A percentile compares a stretch with the other conserved stretches of the same genome.
Evolutionary conservation across 2,329 filamentous ascomycete species (phyloP).

Genomic region (Aureobasidium vineae): DNA sequence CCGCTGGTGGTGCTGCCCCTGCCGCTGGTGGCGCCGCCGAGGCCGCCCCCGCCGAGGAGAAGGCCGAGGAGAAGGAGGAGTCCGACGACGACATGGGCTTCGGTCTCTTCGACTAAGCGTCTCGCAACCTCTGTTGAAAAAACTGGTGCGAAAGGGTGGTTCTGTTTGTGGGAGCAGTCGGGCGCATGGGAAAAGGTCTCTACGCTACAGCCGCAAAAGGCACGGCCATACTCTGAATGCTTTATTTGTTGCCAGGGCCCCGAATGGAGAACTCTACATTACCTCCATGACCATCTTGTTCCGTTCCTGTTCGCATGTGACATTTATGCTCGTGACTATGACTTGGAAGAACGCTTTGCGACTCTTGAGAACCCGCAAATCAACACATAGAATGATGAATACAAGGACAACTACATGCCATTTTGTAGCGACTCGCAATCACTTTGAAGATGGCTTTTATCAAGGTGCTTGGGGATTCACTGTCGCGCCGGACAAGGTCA

Average conservation of each 20-base stretch:
- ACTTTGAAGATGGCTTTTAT: not conserved
- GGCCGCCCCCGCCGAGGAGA: constrained; percentile 50
- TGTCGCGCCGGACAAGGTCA: not conserved
- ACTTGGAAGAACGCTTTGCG: not conserved
- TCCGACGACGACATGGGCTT: constrained; percentile 75
- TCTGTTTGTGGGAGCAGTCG: constrained; percentile 25
- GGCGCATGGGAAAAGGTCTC: constrained; percentile 23
- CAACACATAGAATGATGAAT: not conserved
- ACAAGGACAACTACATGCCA: not conserved
- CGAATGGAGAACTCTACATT: constrained; percentile 21
- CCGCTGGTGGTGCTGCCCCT: constrained; percentile 60
- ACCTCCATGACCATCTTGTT: constrained; percentile 1
- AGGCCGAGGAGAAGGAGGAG: constrained; percentile 77
- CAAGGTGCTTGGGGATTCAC: not conserved
- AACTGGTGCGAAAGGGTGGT: constrained; percentile 5
- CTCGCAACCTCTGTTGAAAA: constrained; percentile 29
- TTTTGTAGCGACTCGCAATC: not conserved
- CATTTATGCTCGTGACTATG: not conserved
- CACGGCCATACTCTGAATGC: constrained; percentile 24
- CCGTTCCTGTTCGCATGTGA: constrained; percentile 1
- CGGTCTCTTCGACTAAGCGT: constrained; percentile 64
- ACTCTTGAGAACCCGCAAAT: not conserved
- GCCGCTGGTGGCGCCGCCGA: constrained; percentile 66
- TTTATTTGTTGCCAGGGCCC: constrained; percentile 16
- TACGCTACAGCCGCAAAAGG: constrained; percentile 23